These are phyloP conservation scores for Verticillium alfalfae DNA, from an alignment of 2,329 filamentous ascomycete species.

Conservation along the genomic window DNA sequence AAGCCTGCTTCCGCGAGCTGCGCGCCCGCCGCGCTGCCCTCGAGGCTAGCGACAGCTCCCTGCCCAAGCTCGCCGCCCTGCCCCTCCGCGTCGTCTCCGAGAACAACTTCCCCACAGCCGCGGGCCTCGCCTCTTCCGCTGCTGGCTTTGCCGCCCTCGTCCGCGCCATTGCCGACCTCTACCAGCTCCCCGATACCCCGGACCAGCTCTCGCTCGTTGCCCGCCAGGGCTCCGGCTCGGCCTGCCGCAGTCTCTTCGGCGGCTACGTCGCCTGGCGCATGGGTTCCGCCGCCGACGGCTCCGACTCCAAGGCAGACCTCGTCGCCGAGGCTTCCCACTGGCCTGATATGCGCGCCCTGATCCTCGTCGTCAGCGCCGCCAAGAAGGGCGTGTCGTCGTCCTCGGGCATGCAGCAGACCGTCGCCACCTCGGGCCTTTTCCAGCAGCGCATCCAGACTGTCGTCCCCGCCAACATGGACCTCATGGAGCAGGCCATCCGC, in stretches of 20 bases:
- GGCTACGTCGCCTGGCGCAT: slow-evolving; percentile 95
- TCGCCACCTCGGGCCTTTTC: slow-evolving; percentile 87
- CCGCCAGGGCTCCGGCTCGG: slow-evolving; percentile 88
- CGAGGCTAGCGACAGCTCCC: slow-evolving; percentile 63
- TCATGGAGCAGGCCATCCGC: slow-evolving; percentile 78
- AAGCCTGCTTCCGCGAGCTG: slow-evolving; percentile 87
- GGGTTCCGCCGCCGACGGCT: slow-evolving; percentile 70
- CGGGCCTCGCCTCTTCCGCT: slow-evolving; percentile 72
- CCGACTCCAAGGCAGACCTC: slow-evolving; percentile 81
- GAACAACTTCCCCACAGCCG: slow-evolving; percentile 99
- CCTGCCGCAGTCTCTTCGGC: slow-evolving; percentile 87
- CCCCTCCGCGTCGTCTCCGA: slow-evolving; percentile 84
- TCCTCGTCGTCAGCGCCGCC: slow-evolving; percentile 85
- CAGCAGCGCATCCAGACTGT: slow-evolving; percentile 66
- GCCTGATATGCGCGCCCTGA: slow-evolving; percentile 88
- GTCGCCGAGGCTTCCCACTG: slow-evolving; percentile 87
- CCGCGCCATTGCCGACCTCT: slow-evolving; percentile 85
- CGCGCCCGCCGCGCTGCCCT: slow-evolving; percentile 70
- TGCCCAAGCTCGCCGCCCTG: slow-evolving; percentile 75
- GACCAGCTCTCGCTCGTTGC: slow-evolving; percentile 85
- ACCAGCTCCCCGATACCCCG: slow-evolving; percentile 74
- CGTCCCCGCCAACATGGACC: slow-evolving; percentile 76
- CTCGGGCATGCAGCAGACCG: slow-evolving; percentile 94
- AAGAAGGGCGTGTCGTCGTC: slow-evolving; percentile 96
- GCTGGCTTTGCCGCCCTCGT: slow-evolving; percentile 68